These are phyloP conservation scores for Spinacia oleracea DNA, from an alignment of 179 eudicot species.

Conservation along the genomic window DNA sequence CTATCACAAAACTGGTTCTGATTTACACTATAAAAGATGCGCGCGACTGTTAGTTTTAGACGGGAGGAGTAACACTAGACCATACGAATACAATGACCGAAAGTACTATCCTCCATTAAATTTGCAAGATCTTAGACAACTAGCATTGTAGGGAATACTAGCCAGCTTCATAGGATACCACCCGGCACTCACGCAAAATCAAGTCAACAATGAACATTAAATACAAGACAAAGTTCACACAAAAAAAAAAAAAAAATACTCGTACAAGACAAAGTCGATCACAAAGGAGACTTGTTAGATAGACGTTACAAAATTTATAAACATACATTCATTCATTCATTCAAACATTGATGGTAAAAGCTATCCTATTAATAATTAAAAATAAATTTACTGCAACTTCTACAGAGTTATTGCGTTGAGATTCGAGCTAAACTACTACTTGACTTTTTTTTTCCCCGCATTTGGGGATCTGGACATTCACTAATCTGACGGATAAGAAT, in stretches of 20 bases:
- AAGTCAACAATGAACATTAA: slow-evolving; percentile 23
- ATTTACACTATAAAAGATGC: too few relatives aligned
- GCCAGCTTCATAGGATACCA: slow-evolving; percentile 28
- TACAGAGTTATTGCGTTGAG: slow-evolving; percentile 22
- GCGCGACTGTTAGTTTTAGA: too few relatives aligned
- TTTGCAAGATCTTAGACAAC: neutral
- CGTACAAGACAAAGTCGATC: slow-evolving; percentile 14
- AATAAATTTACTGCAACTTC: slow-evolving; percentile 11
- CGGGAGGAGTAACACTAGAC: neutral
- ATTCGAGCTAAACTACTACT: slow-evolving; percentile 29
- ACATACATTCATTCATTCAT: neutral
- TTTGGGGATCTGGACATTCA: slow-evolving; percentile 34
- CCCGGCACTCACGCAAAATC: slow-evolving; percentile 18
- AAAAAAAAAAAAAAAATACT: too few relatives aligned
- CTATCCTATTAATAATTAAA: neutral
- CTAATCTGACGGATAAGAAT: slow-evolving; percentile 27
- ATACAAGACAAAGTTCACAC: slow-evolving; percentile 14
- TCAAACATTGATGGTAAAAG: slow-evolving; percentile 5
- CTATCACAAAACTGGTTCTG: too few relatives aligned
- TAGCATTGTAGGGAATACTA: neutral
- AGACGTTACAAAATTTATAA: slow-evolving; percentile 12
- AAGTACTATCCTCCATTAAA: neutral
- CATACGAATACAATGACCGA: neutral
- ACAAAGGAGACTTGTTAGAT: slow-evolving; percentile 10
- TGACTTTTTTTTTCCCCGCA: slow-evolving; percentile 19